Conservation (phyloP, 805 yeast genomes). For the Candida pseudofarinosa region DNA sequence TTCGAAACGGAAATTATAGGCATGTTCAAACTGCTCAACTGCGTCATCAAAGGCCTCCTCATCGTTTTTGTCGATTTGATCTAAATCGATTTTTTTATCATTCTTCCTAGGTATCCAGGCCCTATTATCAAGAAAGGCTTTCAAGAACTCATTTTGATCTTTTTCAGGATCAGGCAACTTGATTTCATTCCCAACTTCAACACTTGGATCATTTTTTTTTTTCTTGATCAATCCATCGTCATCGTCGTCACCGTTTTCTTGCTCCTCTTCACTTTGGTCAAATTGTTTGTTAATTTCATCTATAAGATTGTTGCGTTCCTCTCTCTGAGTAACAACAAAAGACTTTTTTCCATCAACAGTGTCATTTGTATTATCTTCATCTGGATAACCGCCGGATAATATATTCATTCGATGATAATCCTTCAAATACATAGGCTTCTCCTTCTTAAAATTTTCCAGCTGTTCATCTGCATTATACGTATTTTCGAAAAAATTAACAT, state of each 20-base stretch:
- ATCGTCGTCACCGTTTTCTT: constrained; percentile 42
- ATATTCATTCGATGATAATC: constrained; percentile 88
- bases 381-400: constrained; percentile 58
- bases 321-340: constrained; percentile 68
- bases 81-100: constrained; percentile 54
- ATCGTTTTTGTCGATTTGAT: constrained; percentile 48
- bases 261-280: constrained; percentile 38
- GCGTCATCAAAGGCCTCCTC: constrained; percentile 90
- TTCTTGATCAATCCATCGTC: constrained; percentile 56
- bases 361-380: constrained; percentile 42
- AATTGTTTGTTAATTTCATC: constrained; percentile 73
- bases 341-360: constrained; percentile 59
- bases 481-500: constrained; percentile 69
- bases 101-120: constrained; percentile 86
- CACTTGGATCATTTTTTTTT: constrained; percentile 30
- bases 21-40: constrained; percentile 85
- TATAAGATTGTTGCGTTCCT: constrained; percentile 69
- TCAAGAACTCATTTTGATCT: constrained; percentile 66
- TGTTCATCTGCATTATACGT: constrained; percentile 33
- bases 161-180: constrained; percentile 55
- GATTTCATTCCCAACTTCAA: constrained; percentile 23
- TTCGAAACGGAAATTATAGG: constrained; percentile 92
- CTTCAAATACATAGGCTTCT: constrained; percentile 74
- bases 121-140: constrained; percentile 65
- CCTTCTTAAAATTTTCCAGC: constrained; percentile 19